Evolutionary conservation across 257 asterid genomes (phyloP).

Genomic region (Eustoma russellianum): DNA sequence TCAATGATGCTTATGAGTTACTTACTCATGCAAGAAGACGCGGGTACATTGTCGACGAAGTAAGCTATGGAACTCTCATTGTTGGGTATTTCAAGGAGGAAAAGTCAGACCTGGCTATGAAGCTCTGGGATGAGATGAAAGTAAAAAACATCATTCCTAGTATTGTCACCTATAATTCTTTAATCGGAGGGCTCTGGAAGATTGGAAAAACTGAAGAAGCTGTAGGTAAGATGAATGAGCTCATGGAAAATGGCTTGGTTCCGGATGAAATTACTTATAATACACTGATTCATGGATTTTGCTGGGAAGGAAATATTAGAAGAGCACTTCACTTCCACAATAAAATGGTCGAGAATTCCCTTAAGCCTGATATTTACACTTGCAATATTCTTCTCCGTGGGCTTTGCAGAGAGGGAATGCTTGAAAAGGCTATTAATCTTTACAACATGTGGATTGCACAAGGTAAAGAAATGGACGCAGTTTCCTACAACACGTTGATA

Average conservation of each 20-base stretch:
- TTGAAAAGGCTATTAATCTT: slow-evolving; percentile 66
- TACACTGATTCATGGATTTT: slow-evolving; percentile 73
- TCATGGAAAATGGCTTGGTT: slow-evolving; percentile 57
- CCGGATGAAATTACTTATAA: slow-evolving; percentile 77
- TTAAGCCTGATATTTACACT: slow-evolving; percentile 59
- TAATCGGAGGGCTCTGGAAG: slow-evolving; percentile 76
- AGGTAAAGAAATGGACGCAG: slow-evolving; percentile 55
- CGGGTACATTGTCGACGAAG: slow-evolving; percentile 75
- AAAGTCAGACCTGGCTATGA: slow-evolving; percentile 40
- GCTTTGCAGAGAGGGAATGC: slow-evolving; percentile 63
- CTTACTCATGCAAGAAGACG: slow-evolving; percentile 45
- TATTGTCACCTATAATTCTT: slow-evolving; percentile 56
- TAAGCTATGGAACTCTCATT: slow-evolving; percentile 76
- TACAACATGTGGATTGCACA: slow-evolving; percentile 50
- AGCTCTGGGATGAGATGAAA: slow-evolving; percentile 82
- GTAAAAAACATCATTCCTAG: slow-evolving; percentile 46
- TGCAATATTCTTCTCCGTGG: slow-evolving; percentile 76
- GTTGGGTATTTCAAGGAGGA: slow-evolving; percentile 64
- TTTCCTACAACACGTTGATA: slow-evolving; percentile 71
- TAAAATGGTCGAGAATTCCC: slow-evolving; percentile 61
- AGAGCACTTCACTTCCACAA: slow-evolving; percentile 75
- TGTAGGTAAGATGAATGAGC: slow-evolving; percentile 48
- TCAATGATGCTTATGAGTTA: slow-evolving; percentile 50
- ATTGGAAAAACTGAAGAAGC: slow-evolving; percentile 53
- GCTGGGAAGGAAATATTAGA: slow-evolving; percentile 64